A percentile compares a stretch with the other conserved stretches of the same genome.
Conservation (phyloP, 768 basidiomycete species). For the Leccinum pellstonianum region DNA sequence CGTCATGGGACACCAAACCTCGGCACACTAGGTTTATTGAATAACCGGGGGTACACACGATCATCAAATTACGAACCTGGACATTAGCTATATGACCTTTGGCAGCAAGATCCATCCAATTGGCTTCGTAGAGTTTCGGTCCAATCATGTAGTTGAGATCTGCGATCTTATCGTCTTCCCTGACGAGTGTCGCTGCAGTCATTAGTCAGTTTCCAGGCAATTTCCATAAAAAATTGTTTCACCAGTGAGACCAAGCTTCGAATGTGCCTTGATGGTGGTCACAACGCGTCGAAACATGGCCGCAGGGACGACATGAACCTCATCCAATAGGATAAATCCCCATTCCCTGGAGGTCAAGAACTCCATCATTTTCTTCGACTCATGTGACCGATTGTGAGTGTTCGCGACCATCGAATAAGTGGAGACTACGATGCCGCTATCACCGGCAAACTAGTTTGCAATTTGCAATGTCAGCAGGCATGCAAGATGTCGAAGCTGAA, state of each 20-base stretch:
- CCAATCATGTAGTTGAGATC: constrained; percentile 99
- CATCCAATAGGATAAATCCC: constrained; percentile 97
- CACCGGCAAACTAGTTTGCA: constrained; percentile 78
- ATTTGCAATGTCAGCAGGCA: constrained; percentile 9
- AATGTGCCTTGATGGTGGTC: constrained; percentile 98
- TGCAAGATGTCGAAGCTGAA: background rate
- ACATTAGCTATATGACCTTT: constrained; percentile 99
- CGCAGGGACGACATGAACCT: constrained; percentile 98
- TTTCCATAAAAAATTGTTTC: constrained; percentile 18
- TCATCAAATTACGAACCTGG: constrained; percentile 59
- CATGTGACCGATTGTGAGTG: constrained; percentile 97
- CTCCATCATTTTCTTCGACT: constrained; percentile 99
- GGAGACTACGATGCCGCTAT: constrained; percentile 96
- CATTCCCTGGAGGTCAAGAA: constrained; percentile 97
- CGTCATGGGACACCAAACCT: constrained; percentile 99
- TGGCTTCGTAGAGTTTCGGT: constrained; percentile 98
- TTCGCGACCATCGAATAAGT: constrained; percentile 99
- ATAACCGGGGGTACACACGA: background rate
- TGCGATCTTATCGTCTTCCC: constrained; percentile 98
- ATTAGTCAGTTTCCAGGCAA: constrained; percentile 3
- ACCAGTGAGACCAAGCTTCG: constrained; percentile 97
- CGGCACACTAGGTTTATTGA: constrained; percentile 71
- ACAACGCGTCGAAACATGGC: constrained; percentile 98
- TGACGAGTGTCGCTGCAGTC: constrained; percentile 84
- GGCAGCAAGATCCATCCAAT: constrained; percentile 99